Evolutionary conservation across 495 filamentous ascomycete genomes (phyloP), one percentile per base, ranked within the genome.

Genomic region (Penicillium bialowiezense): DNA sequence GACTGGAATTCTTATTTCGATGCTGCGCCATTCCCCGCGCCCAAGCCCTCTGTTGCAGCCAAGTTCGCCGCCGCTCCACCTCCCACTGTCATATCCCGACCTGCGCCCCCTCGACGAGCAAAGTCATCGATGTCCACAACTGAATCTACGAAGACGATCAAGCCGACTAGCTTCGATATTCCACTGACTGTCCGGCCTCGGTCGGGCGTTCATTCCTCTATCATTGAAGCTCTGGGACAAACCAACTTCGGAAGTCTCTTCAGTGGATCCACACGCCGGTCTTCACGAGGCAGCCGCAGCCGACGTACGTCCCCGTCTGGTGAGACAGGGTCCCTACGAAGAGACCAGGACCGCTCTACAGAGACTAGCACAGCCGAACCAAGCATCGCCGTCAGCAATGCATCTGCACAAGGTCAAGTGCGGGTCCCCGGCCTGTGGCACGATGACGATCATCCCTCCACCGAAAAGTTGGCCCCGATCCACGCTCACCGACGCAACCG

Each of bases 351-450:
- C 48, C 82, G 80, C 29, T 7, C 29, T 12, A 4, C 29, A 3
- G 29, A 32, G 10, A 32, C 29, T 52, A 83, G 80, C 55, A 79
- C 82, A 17, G 43, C 43, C 12, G 85, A 82, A 49, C 77, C 87
- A 12, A 82, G 74, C 54, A 69, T 86, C 15, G 78, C 81, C 17
- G 54, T 87, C 35, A 87, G 77, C 51, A 80, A 74, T 23, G 76
- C 82, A 4, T 68, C 83, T 34, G 84, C 84, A 1, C 73, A 79
- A n/a, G 85, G 85, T 6, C 81, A 77, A 46, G 64, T 87, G 36
- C 77, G 84, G 28, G 67, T 70, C 20, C 69, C 80, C 7, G 69
- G 58, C 29, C 59, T 75, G 10, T 71, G 71, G 54, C 62, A 80
- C 41, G 62, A 63, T 37, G 53, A 59, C 31, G 56, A 56, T 6